Base-by-base conservation (phyloP, 2,329 filamentous ascomycete species). In the Akanthomyces dipterigenus region DNA sequence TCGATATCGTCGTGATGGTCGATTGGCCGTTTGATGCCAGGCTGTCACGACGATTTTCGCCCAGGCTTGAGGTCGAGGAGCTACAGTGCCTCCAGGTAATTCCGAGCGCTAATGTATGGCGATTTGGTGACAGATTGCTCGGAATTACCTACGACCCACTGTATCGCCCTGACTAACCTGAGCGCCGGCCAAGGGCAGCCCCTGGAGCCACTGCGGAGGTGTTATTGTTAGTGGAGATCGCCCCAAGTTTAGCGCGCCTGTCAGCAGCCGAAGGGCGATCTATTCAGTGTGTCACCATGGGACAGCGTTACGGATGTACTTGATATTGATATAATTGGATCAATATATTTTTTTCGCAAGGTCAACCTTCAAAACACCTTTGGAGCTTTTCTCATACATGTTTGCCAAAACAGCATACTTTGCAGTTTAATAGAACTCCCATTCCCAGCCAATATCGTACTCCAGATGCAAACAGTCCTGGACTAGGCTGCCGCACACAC, bases 331-430 rank as follows among this genome's bases (percentile, higher is more conserved):
- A 38, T 24, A 28, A n/a, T 28, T 55, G 36, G 24, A 22, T n/a
- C 16, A 36, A 28, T 45, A 34, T 18, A 31, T 45, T 36, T 12
- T 43, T 31, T 22, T 34, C 31, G 26, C 8, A n/a, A 22, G 34
- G n/a, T 36, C 20, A 20, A 50, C 18, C 6, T 48, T 20, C 26
- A 43, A 36, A 42, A 43, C 45, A 40, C 12, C 22, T 34, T 43
- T 40, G 26, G 46, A 45, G 36, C 40, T 60, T 60, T 53, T 60
- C 57, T 60, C 28, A 53, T 60, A 45, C 48, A 53, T 48, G 26
- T 51, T 53, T 28, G 48, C 28, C 28, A 60, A 58, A 59, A 59
- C 5, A 43, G 11, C 46, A 50, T 24, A 38, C 22, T 51, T 50
- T 42, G 18, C 46, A 31, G 42, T 42, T 59, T 22, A 22, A 59